Base-by-base conservation (phyloP, 1,139 yeast species). In the Lodderomyces elongisporus region DNA sequence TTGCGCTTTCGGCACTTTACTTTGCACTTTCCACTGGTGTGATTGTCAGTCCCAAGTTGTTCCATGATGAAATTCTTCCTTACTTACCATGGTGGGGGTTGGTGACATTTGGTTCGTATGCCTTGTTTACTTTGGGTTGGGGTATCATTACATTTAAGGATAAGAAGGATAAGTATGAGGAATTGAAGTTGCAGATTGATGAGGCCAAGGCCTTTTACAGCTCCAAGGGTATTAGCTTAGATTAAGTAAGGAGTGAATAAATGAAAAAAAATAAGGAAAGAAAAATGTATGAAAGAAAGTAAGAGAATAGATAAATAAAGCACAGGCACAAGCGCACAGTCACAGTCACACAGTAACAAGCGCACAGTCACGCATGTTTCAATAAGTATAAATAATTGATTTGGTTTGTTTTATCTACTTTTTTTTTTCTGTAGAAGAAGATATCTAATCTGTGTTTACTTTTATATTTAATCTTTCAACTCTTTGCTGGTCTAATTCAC, bases 131-230 rank as follows among this genome's bases (percentile, higher is more conserved):
- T 7, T 66, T 82, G 40, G 89, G 91, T 26, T 75, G 74, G 68
- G 87, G 85, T 35, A 79, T 82, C 14, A 62, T 68, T 48, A 77
- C 87, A 1, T 79, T 82, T 61, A 79, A 80, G 50, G 87, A 82
- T 60, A 82, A 81, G 58, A 79, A 79, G 45, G 82, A 69, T 36
- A 81, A 79, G 54, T 77, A 81, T 58, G 54, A 66, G 46, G 88
- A 80, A 51, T 70, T 82, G 48, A 64, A 77, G 46, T 60, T 55
- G 40, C 84, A 81, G 58, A 79, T 81, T 44, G 75, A 67, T 28
- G 81, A 77, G 52, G 89, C 89, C 40, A 79, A 75, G 62, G 60
- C 52, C 4, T 81, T 75, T 44, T 68, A 80, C 51, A 68, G 68
- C 46, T 46, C 65, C 37, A 72, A 78, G 52, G 84, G 84, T 15